Base-by-base conservation (phyloP, 1,284 basidiomycete species). In the Ustilago trichophora region DNA sequence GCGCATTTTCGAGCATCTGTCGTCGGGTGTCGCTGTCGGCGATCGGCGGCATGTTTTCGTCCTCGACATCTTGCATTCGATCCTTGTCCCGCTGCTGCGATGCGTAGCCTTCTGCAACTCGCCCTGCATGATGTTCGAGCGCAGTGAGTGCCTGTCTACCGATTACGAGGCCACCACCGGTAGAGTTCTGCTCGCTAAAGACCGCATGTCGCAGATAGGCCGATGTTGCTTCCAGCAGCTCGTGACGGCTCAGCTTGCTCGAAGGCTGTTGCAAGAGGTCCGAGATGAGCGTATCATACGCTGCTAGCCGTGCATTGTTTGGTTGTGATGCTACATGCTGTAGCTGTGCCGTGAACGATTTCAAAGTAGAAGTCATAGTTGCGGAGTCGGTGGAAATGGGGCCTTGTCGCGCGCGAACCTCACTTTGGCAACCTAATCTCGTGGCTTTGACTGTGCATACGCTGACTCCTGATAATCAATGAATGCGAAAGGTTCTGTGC, bases 81-180 rank as follows among this genome's bases (percentile, higher is more conserved):
- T 57, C 45, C 33, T 53, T 47, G 41, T 62, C 52, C 6, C 54
- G 40, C 24, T 44, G 40, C 80, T 90, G 90, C 71, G 87, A 86
- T 24, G 87, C 73, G 15, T 87, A 86, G 12, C 83, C 76, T 72
- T 89, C 85, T 46, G 85, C 83, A 70, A 91, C 84, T 2, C 80
- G 81, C 12, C 85, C 57, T n/a, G 57, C 35, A 22, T 73, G 53
- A 19, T 71, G 53, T 24, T 69, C 90, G 51, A 93, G 87, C 78
- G 92, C 91, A 16, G 89, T 86, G 25, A 94, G 85, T 27, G 93
- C 88, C 72, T 93, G 91, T 70, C 92, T 86, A 19, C 90, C 90
- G 44, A 92, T 89, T 53, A 95, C 90, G 55, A 92, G 87, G 35
- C 90, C 89, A 38, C 90, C 87, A 65, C 75, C 73, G 0, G 59